Conservation (phyloP, 345 rosid genomes). For the Cardamine chenopodiifolia region DNA sequence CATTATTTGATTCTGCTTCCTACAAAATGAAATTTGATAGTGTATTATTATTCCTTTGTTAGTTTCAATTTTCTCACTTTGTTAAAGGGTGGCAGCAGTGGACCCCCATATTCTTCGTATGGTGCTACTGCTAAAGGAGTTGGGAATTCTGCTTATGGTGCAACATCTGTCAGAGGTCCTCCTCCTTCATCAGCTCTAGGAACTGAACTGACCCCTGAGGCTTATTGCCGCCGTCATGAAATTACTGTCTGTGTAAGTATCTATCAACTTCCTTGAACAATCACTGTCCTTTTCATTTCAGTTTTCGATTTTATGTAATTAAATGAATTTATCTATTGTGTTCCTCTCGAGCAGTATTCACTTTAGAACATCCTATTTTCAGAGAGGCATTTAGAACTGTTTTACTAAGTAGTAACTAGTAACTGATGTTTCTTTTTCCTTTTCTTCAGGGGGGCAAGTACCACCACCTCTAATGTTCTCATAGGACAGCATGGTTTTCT, state of each 20-base stretch:
- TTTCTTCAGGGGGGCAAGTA: conserved; percentile 71
- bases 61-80: background rate
- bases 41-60: background rate
- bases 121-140: conserved; percentile 51
- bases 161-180: conserved; percentile 47
- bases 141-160: conserved; percentile 45
- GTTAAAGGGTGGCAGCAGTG: conserved; percentile 44
- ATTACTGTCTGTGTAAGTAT: conserved; percentile 75
- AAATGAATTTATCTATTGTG: background rate
- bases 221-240: conserved; percentile 79
- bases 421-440: background rate
- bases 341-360: background rate
- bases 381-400: background rate
- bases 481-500: conserved; percentile 63
- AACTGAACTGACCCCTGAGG: conserved; percentile 59
- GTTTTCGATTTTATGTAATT: background rate
- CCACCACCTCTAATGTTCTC: conserved; percentile 70
- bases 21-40: too few species aligned
- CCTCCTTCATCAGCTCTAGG: conserved; percentile 48
- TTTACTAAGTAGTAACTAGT: background rate
- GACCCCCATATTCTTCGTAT: conserved; percentile 34
- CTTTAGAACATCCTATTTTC: background rate
- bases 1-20: background rate
- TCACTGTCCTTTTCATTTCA: background rate
- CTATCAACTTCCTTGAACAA: background rate